Percentiles rank a stretch among this genome's conserved stretches.
Conservation (phyloP, 768 basidiomycete genomes). For the Galerina sulciceps region DNA sequence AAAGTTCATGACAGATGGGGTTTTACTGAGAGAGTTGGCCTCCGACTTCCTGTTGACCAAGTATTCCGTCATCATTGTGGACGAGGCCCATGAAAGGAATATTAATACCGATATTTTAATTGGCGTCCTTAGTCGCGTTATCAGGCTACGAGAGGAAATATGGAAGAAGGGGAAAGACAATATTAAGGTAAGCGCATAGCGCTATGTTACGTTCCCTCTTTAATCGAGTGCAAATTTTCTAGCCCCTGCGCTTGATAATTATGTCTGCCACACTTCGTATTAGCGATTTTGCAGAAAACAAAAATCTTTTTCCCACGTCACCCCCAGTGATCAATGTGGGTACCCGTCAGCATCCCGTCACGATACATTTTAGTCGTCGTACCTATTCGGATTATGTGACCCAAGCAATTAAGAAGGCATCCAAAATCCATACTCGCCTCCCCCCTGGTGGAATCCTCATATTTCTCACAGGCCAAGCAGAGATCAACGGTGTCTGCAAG, state of each 20-base stretch:
- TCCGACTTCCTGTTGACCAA: constrained; percentile 91
- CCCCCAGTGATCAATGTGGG: constrained; percentile 93
- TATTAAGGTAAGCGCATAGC: constrained; percentile 57
- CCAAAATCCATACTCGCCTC: constrained; percentile 90
- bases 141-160: constrained; percentile 86
- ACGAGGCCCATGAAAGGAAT: constrained; percentile 97
- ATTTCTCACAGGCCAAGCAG: constrained; percentile 95
- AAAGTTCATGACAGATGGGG: constrained; percentile 99
- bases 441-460: constrained; percentile 93
- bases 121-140: constrained; percentile 93
- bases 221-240: constrained; percentile 3
- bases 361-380: constrained; percentile 88
- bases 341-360: constrained; percentile 94
- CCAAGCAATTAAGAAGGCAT: constrained; percentile 88
- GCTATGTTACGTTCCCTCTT: neutral
- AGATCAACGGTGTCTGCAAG: constrained; percentile 85
- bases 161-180: constrained; percentile 81
- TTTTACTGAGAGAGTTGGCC: constrained; percentile 89
- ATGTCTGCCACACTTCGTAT: constrained; percentile 99
- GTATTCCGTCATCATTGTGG: constrained; percentile 95
- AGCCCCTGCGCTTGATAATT: constrained; percentile 92
- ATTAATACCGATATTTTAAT: constrained; percentile 98
- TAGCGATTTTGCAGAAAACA: constrained; percentile 89
- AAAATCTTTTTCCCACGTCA: constrained; percentile 73
- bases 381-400: constrained; percentile 88